Evolutionary conservation across 2,329 filamentous ascomycete species (phyloP), one percentile per base, ranked within the genome.

Genomic region (Sclerotinia trifoliorum): DNA sequence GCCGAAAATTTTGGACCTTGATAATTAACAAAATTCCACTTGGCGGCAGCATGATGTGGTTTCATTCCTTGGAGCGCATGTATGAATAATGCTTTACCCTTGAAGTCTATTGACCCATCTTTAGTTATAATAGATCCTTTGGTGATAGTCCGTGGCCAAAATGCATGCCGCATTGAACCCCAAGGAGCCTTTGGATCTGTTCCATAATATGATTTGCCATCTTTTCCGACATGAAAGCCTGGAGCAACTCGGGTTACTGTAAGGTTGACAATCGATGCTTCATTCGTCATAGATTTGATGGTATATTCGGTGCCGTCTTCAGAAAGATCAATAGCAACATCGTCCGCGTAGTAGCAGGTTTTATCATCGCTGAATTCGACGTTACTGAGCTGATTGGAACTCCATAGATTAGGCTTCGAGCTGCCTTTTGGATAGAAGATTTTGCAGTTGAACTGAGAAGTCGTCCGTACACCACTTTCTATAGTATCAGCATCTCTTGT

Each of bases 41-140:
- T 88, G 42, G 91, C 88, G 70, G 94, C 94, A 69, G 93, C 91
- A 78, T 99, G 96, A 80, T 99, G 95, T 52, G 95, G 95, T 85
- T 99, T 99, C 94, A 98, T 98, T 78, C 94, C 95, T 82, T 98
- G 95, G 63, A 98, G 82, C 52, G 93, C 94, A 79, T 95, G 90
- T 73, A 90, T 84, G 80, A 93, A 94, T 75, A 96, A 83, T 44
- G 89, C 93, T 71, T 84, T 87, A 68, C 94, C 94, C 76, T 87
- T 90, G 79, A 97, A 88, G 78, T 97, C 90, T 71, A 97, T 84
- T 49, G 90, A 87, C 60, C 93, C 92, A 46, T 92, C 88, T 75
- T 91, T 86, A 70, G 93, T 96, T 71, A 91, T 88, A 78, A 98
- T 93, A 73, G 86, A 91, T 64, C 95, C 95, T 79, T 94, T 90